These are phyloP conservation scores for Amaranthus hypochondriacus DNA, from an alignment of 148 eudicot species.

Conservation along the genomic window DNA sequence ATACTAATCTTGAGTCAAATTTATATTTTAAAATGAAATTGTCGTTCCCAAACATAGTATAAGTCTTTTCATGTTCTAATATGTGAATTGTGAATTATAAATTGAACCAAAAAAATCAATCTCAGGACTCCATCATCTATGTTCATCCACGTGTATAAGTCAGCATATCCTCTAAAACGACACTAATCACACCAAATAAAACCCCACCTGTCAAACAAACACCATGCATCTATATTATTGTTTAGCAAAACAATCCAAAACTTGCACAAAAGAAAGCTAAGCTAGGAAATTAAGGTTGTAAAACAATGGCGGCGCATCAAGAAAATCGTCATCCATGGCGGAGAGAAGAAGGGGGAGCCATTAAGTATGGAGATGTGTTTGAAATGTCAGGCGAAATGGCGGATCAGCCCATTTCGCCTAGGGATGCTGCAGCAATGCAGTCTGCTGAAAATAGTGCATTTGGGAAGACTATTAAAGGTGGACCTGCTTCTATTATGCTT, in stretches of 20 bases:
- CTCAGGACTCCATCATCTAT: too few relatives aligned
- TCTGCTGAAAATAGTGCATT: slow-evolving; percentile 50
- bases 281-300: too few relatives aligned
- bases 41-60: too few relatives aligned
- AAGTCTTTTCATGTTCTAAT: too few relatives aligned
- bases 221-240: not conserved
- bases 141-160: slow-evolving; percentile 1
- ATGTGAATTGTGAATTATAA: not conserved
- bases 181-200: slow-evolving; percentile 8
- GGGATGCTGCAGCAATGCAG: slow-evolving; percentile 69
- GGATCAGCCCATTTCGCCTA: slow-evolving; percentile 41
- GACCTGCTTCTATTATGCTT: slow-evolving; percentile 63
- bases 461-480: slow-evolving; percentile 54
- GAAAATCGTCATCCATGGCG: not conserved
- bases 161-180: not conserved
- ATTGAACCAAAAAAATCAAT: not conserved
- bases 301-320: slow-evolving; percentile 10
- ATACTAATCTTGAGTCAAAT: too few relatives aligned
- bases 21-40: too few relatives aligned
- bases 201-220: slow-evolving; percentile 18
- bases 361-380: slow-evolving; percentile 63
- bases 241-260: too few relatives aligned
- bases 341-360: slow-evolving; percentile 14
- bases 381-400: slow-evolving; percentile 51
- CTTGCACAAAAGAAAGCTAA: too few relatives aligned